These are phyloP conservation scores for Hymenoscyphus infarciens DNA, from an alignment of 2,329 filamentous ascomycete species.

Conservation along the genomic window DNA sequence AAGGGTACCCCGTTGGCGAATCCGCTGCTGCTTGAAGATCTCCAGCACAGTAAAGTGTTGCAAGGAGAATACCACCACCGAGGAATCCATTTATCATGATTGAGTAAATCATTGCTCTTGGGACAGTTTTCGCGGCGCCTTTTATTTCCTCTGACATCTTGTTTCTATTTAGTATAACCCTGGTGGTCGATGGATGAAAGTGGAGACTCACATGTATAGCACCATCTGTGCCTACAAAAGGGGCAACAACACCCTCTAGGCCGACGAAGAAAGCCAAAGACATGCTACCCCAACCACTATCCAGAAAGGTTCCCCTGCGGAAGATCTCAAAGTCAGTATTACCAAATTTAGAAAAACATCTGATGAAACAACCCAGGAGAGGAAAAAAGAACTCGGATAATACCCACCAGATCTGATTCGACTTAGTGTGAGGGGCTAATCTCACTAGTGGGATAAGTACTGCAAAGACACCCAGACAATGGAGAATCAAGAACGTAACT, in stretches of 20 bases:
- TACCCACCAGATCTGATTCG: neutral
- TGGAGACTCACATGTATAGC: constrained; percentile 4
- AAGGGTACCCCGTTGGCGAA: constrained; percentile 3
- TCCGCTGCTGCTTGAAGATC: neutral
- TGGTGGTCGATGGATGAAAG: too few species aligned
- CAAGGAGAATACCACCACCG: neutral
- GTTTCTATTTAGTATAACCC: neutral
- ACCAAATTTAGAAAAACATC: too few species aligned
- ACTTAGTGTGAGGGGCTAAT: neutral
- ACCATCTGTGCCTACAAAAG: constrained; percentile 4
- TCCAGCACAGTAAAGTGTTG: constrained; percentile 4
- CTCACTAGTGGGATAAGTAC: constrained; percentile 2
- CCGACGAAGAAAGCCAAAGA: constrained; percentile 2
- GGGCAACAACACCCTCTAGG: neutral
- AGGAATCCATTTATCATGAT: constrained; percentile 8
- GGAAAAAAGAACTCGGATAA: too few species aligned
- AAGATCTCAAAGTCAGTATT: too few species aligned
- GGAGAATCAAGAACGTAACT: neutral
- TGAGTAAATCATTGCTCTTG: neutral
- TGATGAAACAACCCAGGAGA: too few species aligned
- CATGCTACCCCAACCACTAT: constrained; percentile 4
- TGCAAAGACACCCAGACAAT: constrained; percentile 6
- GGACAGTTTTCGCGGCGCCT: neutral
- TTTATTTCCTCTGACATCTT: constrained; percentile 10
- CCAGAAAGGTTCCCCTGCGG: neutral